Evolutionary conservation across 2,329 filamentous ascomycete species (phyloP).

Genomic region (Leptographium wingfieldii): DNA sequence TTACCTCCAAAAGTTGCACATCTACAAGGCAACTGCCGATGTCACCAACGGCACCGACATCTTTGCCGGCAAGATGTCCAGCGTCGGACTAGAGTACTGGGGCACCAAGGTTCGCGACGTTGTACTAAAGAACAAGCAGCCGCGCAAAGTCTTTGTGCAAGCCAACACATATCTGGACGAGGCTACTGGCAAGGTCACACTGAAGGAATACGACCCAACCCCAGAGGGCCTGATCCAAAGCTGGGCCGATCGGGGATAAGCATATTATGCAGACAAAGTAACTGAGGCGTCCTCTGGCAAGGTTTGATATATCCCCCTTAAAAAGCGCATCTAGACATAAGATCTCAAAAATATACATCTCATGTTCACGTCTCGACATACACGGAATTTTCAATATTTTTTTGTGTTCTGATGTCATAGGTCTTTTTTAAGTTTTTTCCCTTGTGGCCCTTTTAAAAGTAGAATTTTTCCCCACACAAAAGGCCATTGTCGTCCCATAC

Average conservation of each 20-base stretch:
- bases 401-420: constrained; percentile 5
- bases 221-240: constrained; percentile 73
- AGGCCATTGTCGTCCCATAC: not conserved
- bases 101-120: constrained; percentile 65
- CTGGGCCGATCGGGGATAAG: constrained; percentile 49
- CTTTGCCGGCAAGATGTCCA: constrained; percentile 66
- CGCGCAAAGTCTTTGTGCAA: constrained; percentile 87
- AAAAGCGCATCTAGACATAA: too few species aligned
- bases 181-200: constrained; percentile 53
- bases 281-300: not conserved
- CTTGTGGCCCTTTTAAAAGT: not conserved
- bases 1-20: constrained; percentile 81
- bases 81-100: constrained; percentile 72
- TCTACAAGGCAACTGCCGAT: constrained; percentile 87
- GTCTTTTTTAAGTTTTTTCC: constrained; percentile 4
- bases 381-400: constrained; percentile 2
- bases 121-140: constrained; percentile 65
- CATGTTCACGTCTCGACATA: not conserved
- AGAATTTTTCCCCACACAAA: constrained; percentile 1
- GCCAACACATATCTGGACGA: constrained; percentile 71
- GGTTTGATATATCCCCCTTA: too few species aligned
- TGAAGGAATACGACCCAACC: constrained; percentile 80
- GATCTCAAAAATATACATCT: not conserved
- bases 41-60: constrained; percentile 63
- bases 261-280: not conserved